phyloP scores from a whole-genome alignment of 1,284 basidiomycete genomes.

The Trichosporon sp. region DNA sequence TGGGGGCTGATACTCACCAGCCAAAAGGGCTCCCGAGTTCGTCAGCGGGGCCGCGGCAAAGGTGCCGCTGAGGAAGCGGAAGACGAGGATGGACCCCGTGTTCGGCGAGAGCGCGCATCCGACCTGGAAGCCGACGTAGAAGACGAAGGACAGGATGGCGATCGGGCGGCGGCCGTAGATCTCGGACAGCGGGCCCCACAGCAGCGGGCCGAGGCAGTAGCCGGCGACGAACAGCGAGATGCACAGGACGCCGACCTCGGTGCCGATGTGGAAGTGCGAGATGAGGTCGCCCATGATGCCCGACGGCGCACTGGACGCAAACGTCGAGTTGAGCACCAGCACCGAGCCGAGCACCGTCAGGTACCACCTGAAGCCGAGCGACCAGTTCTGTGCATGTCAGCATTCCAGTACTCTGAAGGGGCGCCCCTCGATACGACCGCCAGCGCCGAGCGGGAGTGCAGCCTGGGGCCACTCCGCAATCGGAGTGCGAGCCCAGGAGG shows the following conservation, averaged over 20 bases:
- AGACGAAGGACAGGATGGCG: slow-evolving; percentile 63
- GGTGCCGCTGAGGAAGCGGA: slow-evolving; percentile 64
- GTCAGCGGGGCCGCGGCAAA: slow-evolving; percentile 55
- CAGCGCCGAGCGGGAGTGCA: background rate
- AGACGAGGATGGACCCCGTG: slow-evolving; percentile 59
- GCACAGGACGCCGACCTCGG: slow-evolving; percentile 55
- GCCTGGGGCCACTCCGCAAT: too few species aligned
- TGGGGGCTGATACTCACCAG: background rate
- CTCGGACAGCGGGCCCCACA: slow-evolving; percentile 58
- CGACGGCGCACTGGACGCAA: slow-evolving; percentile 47
- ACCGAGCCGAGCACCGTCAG: slow-evolving; percentile 60
- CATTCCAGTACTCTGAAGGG: background rate
- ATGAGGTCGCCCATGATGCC: slow-evolving; percentile 50
- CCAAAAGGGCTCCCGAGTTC: slow-evolving; percentile 54
- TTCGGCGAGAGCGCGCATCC: slow-evolving; percentile 62
- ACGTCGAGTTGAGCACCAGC: slow-evolving; percentile 63
- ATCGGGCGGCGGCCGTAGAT: slow-evolving; percentile 58
- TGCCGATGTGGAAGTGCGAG: slow-evolving; percentile 56
- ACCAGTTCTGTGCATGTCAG: slow-evolving; percentile 57
- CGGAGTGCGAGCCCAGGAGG: background rate
- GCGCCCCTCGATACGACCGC: background rate
- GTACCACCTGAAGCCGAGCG: slow-evolving; percentile 58
- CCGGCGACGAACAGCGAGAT: slow-evolving; percentile 51
- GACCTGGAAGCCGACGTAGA: slow-evolving; percentile 59
- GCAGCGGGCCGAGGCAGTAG: slow-evolving; percentile 59